Base-by-base conservation (phyloP, 2,329 filamentous ascomycete species). In the Teratosphaeriaceae sp. region DNA sequence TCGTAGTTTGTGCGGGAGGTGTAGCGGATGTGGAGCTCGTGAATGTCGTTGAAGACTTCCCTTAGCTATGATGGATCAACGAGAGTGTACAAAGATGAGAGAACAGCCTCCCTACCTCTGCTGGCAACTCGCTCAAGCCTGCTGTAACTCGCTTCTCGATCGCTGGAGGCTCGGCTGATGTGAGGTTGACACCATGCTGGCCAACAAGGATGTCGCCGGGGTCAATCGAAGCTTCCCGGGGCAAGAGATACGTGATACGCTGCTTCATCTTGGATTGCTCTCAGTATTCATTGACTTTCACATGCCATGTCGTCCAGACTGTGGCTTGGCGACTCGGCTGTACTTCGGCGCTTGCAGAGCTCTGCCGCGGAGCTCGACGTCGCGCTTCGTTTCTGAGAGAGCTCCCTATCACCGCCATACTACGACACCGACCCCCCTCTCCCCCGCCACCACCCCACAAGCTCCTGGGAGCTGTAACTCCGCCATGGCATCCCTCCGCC, bases 91-190 rank as follows among this genome's bases (percentile, higher is more conserved):
- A 22, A 26, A 20, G n/a, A 35, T 35, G 11, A 23, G n/a, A n/a
- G n/a, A n/a, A 38, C 31, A 43, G 19, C 38, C 38, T 38, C 11
- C 43, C 26, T 65, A 80, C 76, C 63, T 86, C 80, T 13, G 66
- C 58, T 3, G 88, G 84, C 30, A 96, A 74, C 68, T 94, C 87
- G 38, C 81, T 72, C 16, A 88, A 67, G 27, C 76, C 73, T 48
- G 92, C 66, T 1, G 87, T 95, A 52, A 90, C 65, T 46, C 84
- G 79, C 60, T 92, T 85, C 65, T 97, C 86, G 51, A 86, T 82
- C 12, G 80, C 79, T 16, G 84, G 84, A 39, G 77, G 23, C 5
- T 45, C 64, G 31, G 92, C 62, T 2, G 73, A 75, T 1, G 70
- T 70, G 41, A 94, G 66, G 2, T 72, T 71, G 15, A 85, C 64